A percentile compares a stretch with the other conserved stretches of the same genome.
Evolutionary conservation across 106 monocot species (phyloP).

Genomic region (Dendrobium chrysotoxum): DNA sequence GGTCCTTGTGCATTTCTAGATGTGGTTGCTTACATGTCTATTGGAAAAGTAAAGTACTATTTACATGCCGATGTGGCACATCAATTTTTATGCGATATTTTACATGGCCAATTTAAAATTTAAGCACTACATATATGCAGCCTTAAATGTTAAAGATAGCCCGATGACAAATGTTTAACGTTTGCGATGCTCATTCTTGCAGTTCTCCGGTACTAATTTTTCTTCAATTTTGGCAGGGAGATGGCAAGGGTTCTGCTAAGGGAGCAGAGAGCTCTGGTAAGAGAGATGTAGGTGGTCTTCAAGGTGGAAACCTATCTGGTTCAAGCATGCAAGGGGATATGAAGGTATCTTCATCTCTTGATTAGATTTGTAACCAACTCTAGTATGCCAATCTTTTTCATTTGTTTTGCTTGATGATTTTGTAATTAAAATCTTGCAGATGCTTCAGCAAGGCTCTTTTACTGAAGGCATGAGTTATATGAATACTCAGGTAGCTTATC

Average conservation of each 20-base stretch:
- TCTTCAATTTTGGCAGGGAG: constrained; percentile 20
- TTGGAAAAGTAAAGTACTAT: too few species aligned
- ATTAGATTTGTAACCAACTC: not conserved
- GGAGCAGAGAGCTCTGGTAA: constrained; percentile 23
- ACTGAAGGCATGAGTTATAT: constrained; percentile 38
- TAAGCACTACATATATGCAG: too few species aligned
- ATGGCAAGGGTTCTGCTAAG: constrained; percentile 31
- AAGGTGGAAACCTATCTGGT: constrained; percentile 24
- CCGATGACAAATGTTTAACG: not conserved
- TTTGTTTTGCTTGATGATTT: not conserved
- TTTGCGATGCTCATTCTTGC: not conserved
- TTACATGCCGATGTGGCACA: too few species aligned
- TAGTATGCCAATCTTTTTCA: not conserved
- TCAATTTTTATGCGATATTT: too few species aligned
- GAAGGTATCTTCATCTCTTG: constrained; percentile 12
- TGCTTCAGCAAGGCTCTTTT: constrained; percentile 32
- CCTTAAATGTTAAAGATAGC: not conserved
- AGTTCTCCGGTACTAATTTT: not conserved
- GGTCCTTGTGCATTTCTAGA: not conserved
- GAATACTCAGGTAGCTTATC: constrained; percentile 32
- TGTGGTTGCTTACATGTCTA: not conserved
- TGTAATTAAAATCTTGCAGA: constrained; percentile 10
- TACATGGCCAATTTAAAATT: too few species aligned
- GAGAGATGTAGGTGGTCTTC: constrained; percentile 23
- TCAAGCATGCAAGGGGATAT: constrained; percentile 33